Evolutionary conservation across 345 rosid genomes (phyloP), one percentile per base, ranked within the genome.

Genomic region (Mercurialis annua): DNA sequence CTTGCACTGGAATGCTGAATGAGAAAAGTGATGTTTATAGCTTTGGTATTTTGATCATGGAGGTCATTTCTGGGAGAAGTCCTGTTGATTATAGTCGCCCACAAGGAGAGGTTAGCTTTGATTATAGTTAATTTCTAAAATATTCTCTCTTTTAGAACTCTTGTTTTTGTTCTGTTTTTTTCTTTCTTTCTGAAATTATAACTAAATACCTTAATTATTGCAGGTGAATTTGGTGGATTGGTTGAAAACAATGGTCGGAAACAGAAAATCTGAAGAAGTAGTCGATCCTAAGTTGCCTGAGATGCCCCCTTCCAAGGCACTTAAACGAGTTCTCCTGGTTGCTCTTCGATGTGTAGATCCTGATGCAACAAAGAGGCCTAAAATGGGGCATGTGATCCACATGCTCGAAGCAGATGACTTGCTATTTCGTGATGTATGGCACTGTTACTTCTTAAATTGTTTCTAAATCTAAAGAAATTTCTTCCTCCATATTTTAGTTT

Each of bases 341-440:
- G 98, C 98, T 42, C 78, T 90, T 52, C 83, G 91, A 54, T 93
- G 98, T 73, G 97, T 93, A 62, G 98, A 93, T 73, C 97, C 98
- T 8, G 98, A 93, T 50, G 97, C 92, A 20, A 86, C 88, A 51
- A 93, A 89, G 78, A 85, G 98, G 71, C 98, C 98, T 52, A 93
- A 89, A 80, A 93, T 93, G 97, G 97, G 96, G 51, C 88, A 93
- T 67, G 84, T 93, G 47, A 87, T 93, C 77, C 98, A 93, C 85
- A 90, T 90, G 98, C 96, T 93, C n/a, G 98, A 90, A 82, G 92
- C 96, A 10, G 98, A 93, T 73, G 91, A 90, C 78, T 71, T 93
- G 77, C 77, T 90, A 75, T 81, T 80, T 75, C 90, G 78, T 31
- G 90, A 93, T 68, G 98, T 90, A 84, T 30, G 86, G 86, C 73